Base-by-base conservation (phyloP, 2,329 filamentous ascomycete species). In the Aureobasidium vineae region DNA sequence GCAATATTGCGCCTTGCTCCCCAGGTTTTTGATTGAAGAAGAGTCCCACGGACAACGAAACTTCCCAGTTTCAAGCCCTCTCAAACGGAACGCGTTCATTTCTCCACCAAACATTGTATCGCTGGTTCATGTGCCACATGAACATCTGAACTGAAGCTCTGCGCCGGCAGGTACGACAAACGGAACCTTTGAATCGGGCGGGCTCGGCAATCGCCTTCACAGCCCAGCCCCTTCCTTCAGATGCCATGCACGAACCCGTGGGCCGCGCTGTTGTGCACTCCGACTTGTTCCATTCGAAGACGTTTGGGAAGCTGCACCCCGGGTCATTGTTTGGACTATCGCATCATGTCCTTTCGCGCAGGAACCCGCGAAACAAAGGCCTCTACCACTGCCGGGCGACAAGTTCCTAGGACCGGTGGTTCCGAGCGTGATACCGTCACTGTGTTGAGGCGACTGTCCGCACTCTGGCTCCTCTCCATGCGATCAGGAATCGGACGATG, bases 311-410 rank as follows among this genome's bases (percentile, higher is more conserved):
- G 16, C 40, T 43, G 10, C 7, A 45, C 26, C 19, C 26, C 26
- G 13, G 38, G 26, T 47, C 57, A n/a, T 31, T 28, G 31, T 31
- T 28, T 47, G 41, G 26, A 28, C 49, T 28, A 28, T 49, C n/a
- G 57, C 57, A 49, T 49, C 41, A 49, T 47, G 28, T 19, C 21
- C 15, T 19, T n/a, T 23, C 21, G 26, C 41, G 57, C 57, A 61
- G 57, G 57, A 61, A 49, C 43, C 57, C 57, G 41, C 49, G n/a
- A 61, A 59, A 59, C 56, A 59, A 40, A 19, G 3, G 31, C 47
- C 53, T 41, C 15, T 40, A 19, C 15, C 13, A 56, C 21, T 19
- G 7, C 16, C 21, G 21, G 21, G 38, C 53, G 23, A 21, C 26
- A 21, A 10, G 19, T 26, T 49, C 7, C 6, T 26, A 23, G 16